Percentiles rank a stretch among this genome's conserved stretches.
Conservation (phyloP, 148 eudicot genomes). For the Camellia japonica region DNA sequence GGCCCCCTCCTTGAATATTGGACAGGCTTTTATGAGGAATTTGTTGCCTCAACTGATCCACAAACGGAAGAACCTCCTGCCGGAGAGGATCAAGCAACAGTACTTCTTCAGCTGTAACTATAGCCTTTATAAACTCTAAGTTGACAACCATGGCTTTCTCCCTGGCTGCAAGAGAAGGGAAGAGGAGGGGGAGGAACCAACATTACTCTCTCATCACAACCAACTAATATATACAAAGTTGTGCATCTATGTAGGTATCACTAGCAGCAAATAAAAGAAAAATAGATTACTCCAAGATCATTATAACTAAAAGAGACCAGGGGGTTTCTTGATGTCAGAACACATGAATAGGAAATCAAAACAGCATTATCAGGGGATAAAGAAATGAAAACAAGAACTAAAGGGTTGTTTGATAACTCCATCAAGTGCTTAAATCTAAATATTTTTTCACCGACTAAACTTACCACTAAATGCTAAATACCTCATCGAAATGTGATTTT, state of each 20-base stretch:
- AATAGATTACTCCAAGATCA: neutral
- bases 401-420: too few relatives aligned
- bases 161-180: neutral
- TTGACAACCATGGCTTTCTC: conserved; percentile 96
- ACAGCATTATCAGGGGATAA: too few relatives aligned
- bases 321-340: neutral
- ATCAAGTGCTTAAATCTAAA: too few relatives aligned
- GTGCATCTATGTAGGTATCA: neutral
- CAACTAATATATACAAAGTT: neutral
- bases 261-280: neutral
- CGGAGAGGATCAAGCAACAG: conserved; percentile 94
- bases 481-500: too few relatives aligned
- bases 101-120: conserved; percentile 95
- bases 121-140: conserved; percentile 91
- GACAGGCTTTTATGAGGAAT: conserved; percentile 46
- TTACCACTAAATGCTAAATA: too few relatives aligned
- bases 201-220: neutral
- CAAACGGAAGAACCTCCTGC: conserved; percentile 96
- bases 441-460: too few relatives aligned
- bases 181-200: neutral
- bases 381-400: too few relatives aligned
- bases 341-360: neutral
- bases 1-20: conserved; percentile 34
- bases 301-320: neutral
- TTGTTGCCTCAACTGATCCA: conserved; percentile 87